Base-by-base conservation (phyloP, 2,329 filamentous ascomycete species). In the Colletotrichum cuscutae region DNA sequence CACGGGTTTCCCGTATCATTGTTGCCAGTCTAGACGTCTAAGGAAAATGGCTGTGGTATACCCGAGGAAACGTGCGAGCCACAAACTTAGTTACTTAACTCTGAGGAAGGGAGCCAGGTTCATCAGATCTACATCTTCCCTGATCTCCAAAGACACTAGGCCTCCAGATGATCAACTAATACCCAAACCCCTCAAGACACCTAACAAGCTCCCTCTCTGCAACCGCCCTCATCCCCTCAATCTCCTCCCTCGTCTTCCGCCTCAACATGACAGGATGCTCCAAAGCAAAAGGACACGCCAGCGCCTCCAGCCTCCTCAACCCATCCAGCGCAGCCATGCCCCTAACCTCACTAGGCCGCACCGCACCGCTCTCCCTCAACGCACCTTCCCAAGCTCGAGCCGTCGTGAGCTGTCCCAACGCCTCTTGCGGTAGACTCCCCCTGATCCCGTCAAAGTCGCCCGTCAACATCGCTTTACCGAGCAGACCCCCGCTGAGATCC, bases 401-500 rank as follows among this genome's bases (percentile, higher is more conserved):
- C 35, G 19, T 37, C 5, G n/a, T 28, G 24, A 66, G n/a, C 5
- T 71, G 63, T 6, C 28, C n/a, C 0, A 6, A 0, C 0, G 56
- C 57, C 19, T 8, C 57, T 19, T 60, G 42, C 3, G 68, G 63
- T 2, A 67, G 22, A 11, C 49, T 11, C 19, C 24, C 7, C 8
- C 42, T 4, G 4, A 71, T 71, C 35, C 64, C 0, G 12, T 46
- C 56, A 68, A n/a, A 65, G 8, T 65, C 26, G 19, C 67, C 67
- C 0, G 42, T 46, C 30, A 71, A 3, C 32, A 71, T 71, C 19
- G 64, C 64, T 12, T 71, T 62, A 8, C 46, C 63, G 9, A 73
- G 26, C n/a, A 32, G 15, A 12, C 75, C 72, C n/a, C 73, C 76
- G 42, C 74, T 75, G 4, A 76, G 24, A 52, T 71, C 67, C 1